phyloP scores from a whole-genome alignment of 2,329 filamentous ascomycete species.

The Fusarium camptoceras region DNA sequence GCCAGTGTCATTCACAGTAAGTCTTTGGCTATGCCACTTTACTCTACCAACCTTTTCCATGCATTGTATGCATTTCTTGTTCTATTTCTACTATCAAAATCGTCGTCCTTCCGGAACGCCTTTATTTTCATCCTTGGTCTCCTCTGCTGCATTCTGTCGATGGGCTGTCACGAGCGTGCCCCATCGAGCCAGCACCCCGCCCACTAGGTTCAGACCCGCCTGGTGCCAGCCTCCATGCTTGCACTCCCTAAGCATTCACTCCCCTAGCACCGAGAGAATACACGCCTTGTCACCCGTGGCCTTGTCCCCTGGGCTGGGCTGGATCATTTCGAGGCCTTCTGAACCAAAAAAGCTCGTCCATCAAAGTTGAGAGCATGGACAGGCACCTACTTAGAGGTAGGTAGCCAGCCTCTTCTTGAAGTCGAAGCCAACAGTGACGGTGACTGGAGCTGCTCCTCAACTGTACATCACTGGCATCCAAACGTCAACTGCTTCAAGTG shows the following conservation, averaged over 20 bases:
- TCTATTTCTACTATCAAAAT: not conserved
- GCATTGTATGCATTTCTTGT: constrained; percentile 3
- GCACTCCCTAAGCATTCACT: constrained; percentile 40
- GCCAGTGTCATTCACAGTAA: constrained; percentile 30
- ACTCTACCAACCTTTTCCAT: constrained; percentile 7
- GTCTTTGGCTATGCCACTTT: constrained; percentile 20
- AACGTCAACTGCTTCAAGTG: constrained; percentile 33
- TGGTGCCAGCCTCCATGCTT: constrained; percentile 45
- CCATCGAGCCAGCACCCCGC: constrained; percentile 50
- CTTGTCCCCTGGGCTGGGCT: constrained; percentile 7
- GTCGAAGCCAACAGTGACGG: constrained; percentile 14
- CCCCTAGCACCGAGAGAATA: constrained; percentile 38
- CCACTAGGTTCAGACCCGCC: constrained; percentile 46
- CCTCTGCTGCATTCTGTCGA: constrained; percentile 39
- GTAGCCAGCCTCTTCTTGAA: constrained; percentile 32
- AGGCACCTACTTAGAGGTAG: not conserved
- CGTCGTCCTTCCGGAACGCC: constrained; percentile 8
- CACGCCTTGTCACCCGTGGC: constrained; percentile 36
- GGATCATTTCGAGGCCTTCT: constrained; percentile 31
- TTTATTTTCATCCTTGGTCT: constrained; percentile 14
- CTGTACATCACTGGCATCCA: constrained; percentile 45
- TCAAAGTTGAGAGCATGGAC: constrained; percentile 28
- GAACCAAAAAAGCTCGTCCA: constrained; percentile 17
- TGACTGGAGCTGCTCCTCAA: constrained; percentile 27
- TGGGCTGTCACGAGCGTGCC: constrained; percentile 50